Evolutionary conservation across 331 rosid species (phyloP).

Genomic region (Pyracantha coccinea): DNA sequence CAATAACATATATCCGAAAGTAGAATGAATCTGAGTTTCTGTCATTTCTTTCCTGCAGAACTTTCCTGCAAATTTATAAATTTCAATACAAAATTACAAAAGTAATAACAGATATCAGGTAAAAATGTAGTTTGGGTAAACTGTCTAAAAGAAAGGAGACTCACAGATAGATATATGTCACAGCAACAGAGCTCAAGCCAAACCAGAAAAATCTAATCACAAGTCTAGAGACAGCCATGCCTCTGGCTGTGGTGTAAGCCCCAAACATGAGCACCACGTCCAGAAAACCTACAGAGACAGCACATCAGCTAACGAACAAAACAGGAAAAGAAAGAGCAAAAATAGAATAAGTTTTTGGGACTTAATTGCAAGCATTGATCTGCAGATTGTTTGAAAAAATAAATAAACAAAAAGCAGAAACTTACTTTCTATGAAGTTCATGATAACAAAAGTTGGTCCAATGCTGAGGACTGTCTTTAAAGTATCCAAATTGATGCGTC

Average conservation of each 20-base stretch:
- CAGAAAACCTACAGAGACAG: constrained; percentile 34
- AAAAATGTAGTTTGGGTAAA: constrained; percentile 4
- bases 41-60: constrained; percentile 73
- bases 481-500: constrained; percentile 47
- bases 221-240: constrained; percentile 93
- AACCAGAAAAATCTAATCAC: constrained; percentile 92
- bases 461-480: constrained; percentile 71
- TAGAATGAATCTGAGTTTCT: constrained; percentile 64
- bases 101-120: background rate
- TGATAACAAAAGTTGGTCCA: constrained; percentile 80
- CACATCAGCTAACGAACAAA: constrained; percentile 2
- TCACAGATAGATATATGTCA: constrained; percentile 78
- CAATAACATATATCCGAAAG: constrained; percentile 84
- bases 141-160: constrained; percentile 22
- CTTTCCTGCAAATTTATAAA: constrained; percentile 60
- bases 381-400: constrained; percentile 8
- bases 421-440: constrained; percentile 83
- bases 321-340: background rate
- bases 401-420: background rate
- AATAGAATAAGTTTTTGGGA: background rate
- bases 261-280: constrained; percentile 69
- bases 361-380: constrained; percentile 3
- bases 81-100: background rate
- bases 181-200: constrained; percentile 63
- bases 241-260: constrained; percentile 89